Conservation (phyloP, 139 green algal genomes). For the Chlorella vulgaris region DNA sequence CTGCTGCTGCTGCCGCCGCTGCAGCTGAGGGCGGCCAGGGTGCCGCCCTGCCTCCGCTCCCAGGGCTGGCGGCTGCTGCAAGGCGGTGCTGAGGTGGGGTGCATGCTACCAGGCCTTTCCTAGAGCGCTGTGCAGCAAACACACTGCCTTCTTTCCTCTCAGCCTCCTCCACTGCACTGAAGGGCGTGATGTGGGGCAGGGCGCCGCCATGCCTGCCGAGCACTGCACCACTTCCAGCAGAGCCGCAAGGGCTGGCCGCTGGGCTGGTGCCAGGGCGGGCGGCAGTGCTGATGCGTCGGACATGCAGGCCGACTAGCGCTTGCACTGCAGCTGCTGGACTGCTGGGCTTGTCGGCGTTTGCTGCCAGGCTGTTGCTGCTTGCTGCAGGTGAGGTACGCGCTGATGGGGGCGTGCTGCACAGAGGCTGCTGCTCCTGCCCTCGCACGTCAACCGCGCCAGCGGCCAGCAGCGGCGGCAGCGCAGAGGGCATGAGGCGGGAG, state of each 20-base stretch:
- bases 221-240: background rate
- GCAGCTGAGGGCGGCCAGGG: background rate
- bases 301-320: background rate
- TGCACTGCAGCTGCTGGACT: background rate
- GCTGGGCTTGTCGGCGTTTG: background rate
- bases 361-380: no score
- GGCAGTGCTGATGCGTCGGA: background rate
- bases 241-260: background rate
- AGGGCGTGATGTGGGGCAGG: background rate
- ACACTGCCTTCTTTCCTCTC: no score
- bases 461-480: constrained; percentile 15
- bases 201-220: background rate
- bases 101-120: no score
- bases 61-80: background rate
- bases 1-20: no score
- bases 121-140: no score
- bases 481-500: constrained; percentile 16
- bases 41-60: background rate
- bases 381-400: no score
- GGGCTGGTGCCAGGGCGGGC: background rate
- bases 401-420: background rate
- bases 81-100: background rate
- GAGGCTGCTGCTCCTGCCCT: constrained; percentile 11
- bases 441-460: background rate
- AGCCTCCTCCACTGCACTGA: constrained; percentile 1